Base-by-base conservation (phyloP, 805 yeast genomes). In the Debaryomyces castellii region DNA sequence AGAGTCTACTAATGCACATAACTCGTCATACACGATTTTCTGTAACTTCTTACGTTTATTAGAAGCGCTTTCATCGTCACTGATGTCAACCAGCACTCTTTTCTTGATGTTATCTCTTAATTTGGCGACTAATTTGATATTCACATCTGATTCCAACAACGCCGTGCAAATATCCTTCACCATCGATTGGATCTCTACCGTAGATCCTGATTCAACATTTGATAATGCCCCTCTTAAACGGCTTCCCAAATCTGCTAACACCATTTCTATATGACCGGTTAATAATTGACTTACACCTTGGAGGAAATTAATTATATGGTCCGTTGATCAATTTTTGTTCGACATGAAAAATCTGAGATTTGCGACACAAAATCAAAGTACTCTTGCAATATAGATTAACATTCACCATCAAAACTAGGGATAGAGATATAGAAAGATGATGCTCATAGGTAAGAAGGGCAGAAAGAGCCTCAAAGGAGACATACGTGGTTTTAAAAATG, bases 1-100 rank as follows among this genome's bases (percentile, higher is more conserved):
- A 8, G 87, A 85, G 59, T 91, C 97, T 20, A 94, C 96, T 33
- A 94, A 74, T 5, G 80, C 82, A 58, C 91, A 87, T 36, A 94
- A 76, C 69, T 94, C 97, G 61, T 94, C 99, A 67, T 87, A 94
- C 36, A 94, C 95, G 14, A 95, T 87, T 65, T 92, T 92, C 62
- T 94, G 98, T 14, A 90, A 63, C 60, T 87, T 83, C 66, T 88
- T 89, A 55, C 89, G 85, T 63, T 89, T 89, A 32, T 80, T 73
- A 35, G 76, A 72, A n/a, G 80, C 79, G 11, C 79, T 76, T 30
- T 73, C 73, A 21, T 74, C 74, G 23, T 70, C 69, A 44, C 78
- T 75, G 41, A 89, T 74, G 33, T 77, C 80, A 34, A 70, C 59
- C 57, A 81, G 82, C 54, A 92, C 78, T 47, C 67, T 64, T 10